Percentiles rank a stretch among this genome's conserved stretches.
Conservation (phyloP, 805 yeast species). For the Nakazawaea laoshanensis region DNA sequence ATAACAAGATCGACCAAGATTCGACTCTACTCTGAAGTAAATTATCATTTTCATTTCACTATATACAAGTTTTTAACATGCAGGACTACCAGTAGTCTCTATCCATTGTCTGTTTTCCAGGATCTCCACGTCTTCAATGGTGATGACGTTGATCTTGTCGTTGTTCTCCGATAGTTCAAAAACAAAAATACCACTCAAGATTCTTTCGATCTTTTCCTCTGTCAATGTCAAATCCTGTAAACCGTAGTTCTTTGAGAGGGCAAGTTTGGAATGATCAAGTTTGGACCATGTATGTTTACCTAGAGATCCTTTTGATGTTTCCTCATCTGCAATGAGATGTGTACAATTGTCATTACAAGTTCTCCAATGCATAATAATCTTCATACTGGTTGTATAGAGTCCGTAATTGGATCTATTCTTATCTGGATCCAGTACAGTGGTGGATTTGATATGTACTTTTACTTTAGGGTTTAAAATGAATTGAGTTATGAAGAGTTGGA, state of each 20-base stretch:
- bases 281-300: constrained; percentile 34
- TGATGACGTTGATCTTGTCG: constrained; percentile 48
- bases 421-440: constrained; percentile 20
- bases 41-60: too few species aligned
- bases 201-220: constrained; percentile 23
- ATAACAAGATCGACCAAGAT: too few species aligned
- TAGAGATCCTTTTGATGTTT: constrained; percentile 29
- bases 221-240: constrained; percentile 24
- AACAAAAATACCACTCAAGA: constrained; percentile 47
- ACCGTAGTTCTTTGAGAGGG: constrained; percentile 13
- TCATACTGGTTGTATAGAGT: constrained; percentile 29
- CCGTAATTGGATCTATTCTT: constrained; percentile 2
- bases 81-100: constrained; percentile 6
- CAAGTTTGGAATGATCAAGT: constrained; percentile 17
- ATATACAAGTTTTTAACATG: constrained; percentile 5
- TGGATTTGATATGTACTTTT: constrained; percentile 41
- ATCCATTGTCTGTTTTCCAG: constrained; percentile 30
- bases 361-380: constrained; percentile 46
- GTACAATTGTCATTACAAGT: constrained; percentile 45
- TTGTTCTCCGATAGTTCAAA: constrained; percentile 57
- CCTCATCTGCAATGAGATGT: constrained; percentile 27
- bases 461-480: constrained; percentile 46
- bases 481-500: constrained; percentile 45
- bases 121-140: constrained; percentile 58
- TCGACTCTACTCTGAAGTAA: too few species aligned